Base-by-base conservation (phyloP, 164 flowering plant genomes). In the Magnolia officinalis region DNA sequence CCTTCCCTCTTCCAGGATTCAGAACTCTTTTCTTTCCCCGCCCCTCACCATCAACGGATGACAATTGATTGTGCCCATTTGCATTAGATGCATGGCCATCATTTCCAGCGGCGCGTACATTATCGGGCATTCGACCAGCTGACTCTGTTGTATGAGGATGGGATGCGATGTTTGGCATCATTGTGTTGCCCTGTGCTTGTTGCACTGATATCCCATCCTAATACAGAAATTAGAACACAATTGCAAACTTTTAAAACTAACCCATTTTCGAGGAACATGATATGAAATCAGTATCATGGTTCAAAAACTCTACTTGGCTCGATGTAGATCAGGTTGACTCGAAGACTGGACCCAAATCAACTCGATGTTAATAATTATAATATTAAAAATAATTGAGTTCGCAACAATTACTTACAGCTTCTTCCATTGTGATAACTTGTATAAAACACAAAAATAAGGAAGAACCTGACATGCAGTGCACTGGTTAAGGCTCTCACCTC, bases 1-100 rank as follows among this genome's bases (percentile, higher is more conserved):
- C 98, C 80, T 68, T 91, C 74, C 95, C 94, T 84, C 87, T 88
- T 70, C 92, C 95, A 24, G 88, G 89, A 63, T 81, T 83, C 16
- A 78, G 70, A 69, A 29, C 77, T 84, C 88, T 91, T 89, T 89
- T 93, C 86, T 89, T 92, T 70, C 84, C 90, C 84, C 85, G 89
- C 79, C 84, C 91, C 75, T 88, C 94, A 63, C 86, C 90, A 50
- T 87, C 95, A 61, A n/a, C 76, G 50, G 81, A 51, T 21, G 80
- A 77, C 74, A 75, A 84, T 77, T 80, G 91, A 77, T 84, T 86
- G 4, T 79, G 80, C 37, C 85, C 90, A 72, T 84, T 85, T 63
- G 58, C 26, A 45, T 49, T 75, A 5, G 82, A 72, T 26, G 51
- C 76, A 72, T 71, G 80, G 67, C 80, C 86, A 76, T 71, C 73